These are phyloP conservation scores for Psidium friedrichsthalianum DNA, from an alignment of 345 rosid species.

Conservation along the genomic window DNA sequence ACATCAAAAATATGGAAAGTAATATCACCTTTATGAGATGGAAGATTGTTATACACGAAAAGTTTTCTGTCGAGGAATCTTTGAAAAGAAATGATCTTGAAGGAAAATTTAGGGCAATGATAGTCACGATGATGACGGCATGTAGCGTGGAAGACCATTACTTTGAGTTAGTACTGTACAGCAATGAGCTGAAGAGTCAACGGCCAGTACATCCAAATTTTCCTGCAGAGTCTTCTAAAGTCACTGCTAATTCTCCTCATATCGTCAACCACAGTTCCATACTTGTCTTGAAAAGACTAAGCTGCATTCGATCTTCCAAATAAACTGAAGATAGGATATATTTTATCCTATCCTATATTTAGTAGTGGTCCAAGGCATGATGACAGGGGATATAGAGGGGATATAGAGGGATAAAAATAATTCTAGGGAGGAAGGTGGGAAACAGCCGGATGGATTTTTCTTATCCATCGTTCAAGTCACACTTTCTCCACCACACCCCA, in stretches of 20 bases:
- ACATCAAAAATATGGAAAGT: neutral
- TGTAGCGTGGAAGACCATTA: neutral
- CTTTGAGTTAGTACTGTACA: neutral
- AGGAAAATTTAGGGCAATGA: neutral
- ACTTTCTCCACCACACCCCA: too few relatives aligned
- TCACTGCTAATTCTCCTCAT: neutral
- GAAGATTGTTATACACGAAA: neutral
- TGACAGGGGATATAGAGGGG: too few relatives aligned
- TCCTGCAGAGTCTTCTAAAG: neutral
- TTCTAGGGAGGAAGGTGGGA: too few relatives aligned
- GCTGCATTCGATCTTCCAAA: too few relatives aligned
- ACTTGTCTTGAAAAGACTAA: neutral
- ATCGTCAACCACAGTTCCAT: neutral
- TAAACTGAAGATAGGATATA: too few relatives aligned
- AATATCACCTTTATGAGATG: neutral
- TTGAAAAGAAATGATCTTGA: neutral
- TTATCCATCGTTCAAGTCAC: neutral
- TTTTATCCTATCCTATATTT: too few relatives aligned
- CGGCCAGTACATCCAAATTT: neutral
- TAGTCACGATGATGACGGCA: neutral
- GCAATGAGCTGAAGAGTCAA: neutral
- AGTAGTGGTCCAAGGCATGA: too few relatives aligned
- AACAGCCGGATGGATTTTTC: too few relatives aligned
- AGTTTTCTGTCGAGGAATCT: neutral
- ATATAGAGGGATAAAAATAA: too few relatives aligned